These are phyloP conservation scores for Onygena corvina DNA, from an alignment of 2,329 filamentous ascomycete species.

Conservation along the genomic window DNA sequence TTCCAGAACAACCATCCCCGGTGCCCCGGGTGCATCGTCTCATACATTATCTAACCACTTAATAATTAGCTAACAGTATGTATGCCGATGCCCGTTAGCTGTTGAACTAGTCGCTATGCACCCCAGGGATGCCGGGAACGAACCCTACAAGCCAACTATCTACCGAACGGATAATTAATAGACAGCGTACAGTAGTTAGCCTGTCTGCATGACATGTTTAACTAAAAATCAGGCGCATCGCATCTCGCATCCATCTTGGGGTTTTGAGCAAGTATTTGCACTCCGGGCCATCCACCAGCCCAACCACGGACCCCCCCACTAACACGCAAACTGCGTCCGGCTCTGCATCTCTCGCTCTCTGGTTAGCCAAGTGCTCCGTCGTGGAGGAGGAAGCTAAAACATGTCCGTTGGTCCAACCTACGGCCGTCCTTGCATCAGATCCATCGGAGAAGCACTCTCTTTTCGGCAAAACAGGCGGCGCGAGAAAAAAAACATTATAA, in stretches of 20 bases:
- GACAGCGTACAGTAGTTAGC: too few species aligned
- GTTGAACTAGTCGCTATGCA: background rate
- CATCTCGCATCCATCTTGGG: too few species aligned
- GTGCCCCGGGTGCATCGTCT: too few species aligned
- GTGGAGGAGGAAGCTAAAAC: constrained; percentile 2
- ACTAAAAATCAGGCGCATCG: too few species aligned
- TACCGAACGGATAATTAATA: constrained; percentile 1
- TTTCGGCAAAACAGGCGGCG: constrained; percentile 6
- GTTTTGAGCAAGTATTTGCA: too few species aligned
- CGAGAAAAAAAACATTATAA: constrained; percentile 1
- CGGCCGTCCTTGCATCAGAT: constrained; percentile 6
- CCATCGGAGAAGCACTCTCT: constrained; percentile 6
- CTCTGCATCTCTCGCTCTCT: background rate
- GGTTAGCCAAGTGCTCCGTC: constrained; percentile 1
- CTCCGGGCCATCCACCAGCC: too few species aligned
- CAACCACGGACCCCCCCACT: too few species aligned
- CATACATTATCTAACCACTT: too few species aligned
- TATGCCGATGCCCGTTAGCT: too few species aligned
- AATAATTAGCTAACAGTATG: too few species aligned
- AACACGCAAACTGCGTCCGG: too few species aligned
- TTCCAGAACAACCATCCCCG: too few species aligned
- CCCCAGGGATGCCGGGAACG: background rate
- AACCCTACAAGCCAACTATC: background rate
- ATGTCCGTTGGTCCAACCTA: constrained; percentile 3
- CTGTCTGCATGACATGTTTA: background rate